Conservation (phyloP, 306 rosid genomes). For the Ochetophila trinervis region DNA sequence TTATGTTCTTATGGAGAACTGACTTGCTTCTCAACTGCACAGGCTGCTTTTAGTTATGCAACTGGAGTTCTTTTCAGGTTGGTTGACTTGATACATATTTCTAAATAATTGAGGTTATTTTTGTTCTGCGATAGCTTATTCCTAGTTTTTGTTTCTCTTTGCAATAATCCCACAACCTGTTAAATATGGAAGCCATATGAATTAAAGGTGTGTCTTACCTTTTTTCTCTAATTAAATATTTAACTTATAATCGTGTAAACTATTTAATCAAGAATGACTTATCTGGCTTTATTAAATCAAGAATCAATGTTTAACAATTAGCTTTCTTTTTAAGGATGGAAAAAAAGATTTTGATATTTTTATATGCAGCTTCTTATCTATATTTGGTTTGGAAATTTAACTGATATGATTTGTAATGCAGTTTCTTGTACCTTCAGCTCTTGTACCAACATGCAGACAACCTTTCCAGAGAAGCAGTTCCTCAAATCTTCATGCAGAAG, state of each 20-base stretch:
- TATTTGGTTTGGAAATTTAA: slow-evolving; percentile 20
- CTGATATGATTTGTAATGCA: slow-evolving; percentile 39
- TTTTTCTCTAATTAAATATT: neutral
- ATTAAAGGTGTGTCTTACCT: neutral
- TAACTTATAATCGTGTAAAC: neutral
- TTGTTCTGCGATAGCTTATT: neutral
- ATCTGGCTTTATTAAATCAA: neutral
- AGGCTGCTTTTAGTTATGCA: slow-evolving; percentile 84
- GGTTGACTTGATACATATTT: slow-evolving; percentile 27
- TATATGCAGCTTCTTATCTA: slow-evolving; percentile 7
- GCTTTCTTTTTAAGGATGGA: neutral
- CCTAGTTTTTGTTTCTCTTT: neutral
- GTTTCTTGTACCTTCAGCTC: slow-evolving; percentile 91
- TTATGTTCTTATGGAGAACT: neutral
- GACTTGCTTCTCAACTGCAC: slow-evolving; percentile 26
- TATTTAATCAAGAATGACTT: neutral
- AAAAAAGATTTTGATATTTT: neutral
- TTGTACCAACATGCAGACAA: slow-evolving; percentile 72
- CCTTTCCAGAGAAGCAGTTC: slow-evolving; percentile 67
- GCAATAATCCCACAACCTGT: neutral
- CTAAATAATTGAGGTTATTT: slow-evolving; percentile 16
- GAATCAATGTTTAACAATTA: neutral
- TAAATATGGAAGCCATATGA: neutral
- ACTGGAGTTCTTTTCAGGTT: slow-evolving; percentile 79
- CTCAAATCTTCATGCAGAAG: slow-evolving; percentile 70